These are phyloP conservation scores for Sesbania bispinosa DNA, from an alignment of 306 rosid genomes.

Conservation along the genomic window DNA sequence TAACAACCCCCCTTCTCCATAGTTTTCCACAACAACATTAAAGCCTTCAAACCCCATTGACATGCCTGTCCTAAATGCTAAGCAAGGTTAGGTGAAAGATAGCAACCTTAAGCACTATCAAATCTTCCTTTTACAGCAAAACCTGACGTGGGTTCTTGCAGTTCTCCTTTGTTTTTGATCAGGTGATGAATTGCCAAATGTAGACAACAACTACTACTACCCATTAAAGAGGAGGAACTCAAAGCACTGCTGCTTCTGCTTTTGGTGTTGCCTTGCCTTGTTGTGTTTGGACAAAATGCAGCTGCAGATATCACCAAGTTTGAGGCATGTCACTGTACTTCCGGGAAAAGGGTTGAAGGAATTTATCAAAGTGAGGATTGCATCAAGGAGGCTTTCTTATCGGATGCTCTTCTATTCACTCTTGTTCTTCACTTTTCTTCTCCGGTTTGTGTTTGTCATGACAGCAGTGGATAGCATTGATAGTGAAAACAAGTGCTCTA, in stretches of 20 bases:
- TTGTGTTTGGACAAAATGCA: conserved; percentile 51
- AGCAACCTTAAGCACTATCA: conserved; percentile 56
- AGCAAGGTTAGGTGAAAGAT: conserved; percentile 95
- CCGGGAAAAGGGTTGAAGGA: conserved; percentile 89
- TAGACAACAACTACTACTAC: background rate
- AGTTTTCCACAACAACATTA: conserved; percentile 24
- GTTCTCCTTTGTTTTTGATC: conserved; percentile 37
- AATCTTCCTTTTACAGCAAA: conserved; percentile 46
- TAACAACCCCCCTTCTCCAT: conserved; percentile 54
- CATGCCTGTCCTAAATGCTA: conserved; percentile 56
- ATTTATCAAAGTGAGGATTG: conserved; percentile 70
- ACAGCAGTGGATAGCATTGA: conserved; percentile 81
- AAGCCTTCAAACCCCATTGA: conserved; percentile 17
- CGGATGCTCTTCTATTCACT: conserved; percentile 83
- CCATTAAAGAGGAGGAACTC: conserved; percentile 12
- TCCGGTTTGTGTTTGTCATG: conserved; percentile 80
- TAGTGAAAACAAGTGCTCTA: conserved; percentile 76
- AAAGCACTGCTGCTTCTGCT: background rate
- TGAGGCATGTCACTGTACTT: conserved; percentile 81
- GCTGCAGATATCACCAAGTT: conserved; percentile 89
- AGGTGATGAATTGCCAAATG: conserved; percentile 40
- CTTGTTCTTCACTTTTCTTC: conserved; percentile 81
- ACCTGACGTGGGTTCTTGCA: conserved; percentile 37
- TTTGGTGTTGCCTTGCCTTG: background rate
- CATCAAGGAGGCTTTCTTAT: conserved; percentile 68